These are phyloP conservation scores for Aureobasidium mangrovei DNA, from an alignment of 2,329 filamentous ascomycete species.

Conservation along the genomic window DNA sequence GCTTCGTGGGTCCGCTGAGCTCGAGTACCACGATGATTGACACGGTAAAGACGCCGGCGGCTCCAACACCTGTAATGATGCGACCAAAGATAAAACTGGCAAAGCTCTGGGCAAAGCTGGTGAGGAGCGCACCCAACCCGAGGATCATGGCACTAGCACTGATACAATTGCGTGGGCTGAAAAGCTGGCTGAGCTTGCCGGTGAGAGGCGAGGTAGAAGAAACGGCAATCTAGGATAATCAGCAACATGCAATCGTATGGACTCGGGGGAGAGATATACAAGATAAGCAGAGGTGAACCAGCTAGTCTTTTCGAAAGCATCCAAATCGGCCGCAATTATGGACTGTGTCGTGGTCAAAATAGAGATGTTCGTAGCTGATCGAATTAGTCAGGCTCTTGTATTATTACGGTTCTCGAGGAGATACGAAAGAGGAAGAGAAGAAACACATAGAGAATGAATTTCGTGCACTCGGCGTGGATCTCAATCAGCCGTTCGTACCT, in stretches of 20 bases:
- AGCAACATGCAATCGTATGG: neutral
- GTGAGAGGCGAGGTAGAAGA: slow-evolving; percentile 57
- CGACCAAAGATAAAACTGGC: slow-evolving; percentile 59
- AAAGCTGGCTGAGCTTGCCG: slow-evolving; percentile 65
- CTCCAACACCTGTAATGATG: slow-evolving; percentile 58
- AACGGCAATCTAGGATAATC: slow-evolving; percentile 39
- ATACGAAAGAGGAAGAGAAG: too few species aligned
- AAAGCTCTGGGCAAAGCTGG: slow-evolving; percentile 52
- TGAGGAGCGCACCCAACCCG: slow-evolving; percentile 54
- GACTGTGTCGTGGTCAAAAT: slow-evolving; percentile 76
- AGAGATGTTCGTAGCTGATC: slow-evolving; percentile 59
- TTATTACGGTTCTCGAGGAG: too few species aligned
- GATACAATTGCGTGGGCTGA: slow-evolving; percentile 59
- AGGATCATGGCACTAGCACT: slow-evolving; percentile 52
- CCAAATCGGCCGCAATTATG: slow-evolving; percentile 63
- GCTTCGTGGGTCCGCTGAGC: slow-evolving; percentile 54
- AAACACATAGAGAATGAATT: too few species aligned
- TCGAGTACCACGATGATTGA: slow-evolving; percentile 70
- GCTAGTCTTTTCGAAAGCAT: slow-evolving; percentile 62
- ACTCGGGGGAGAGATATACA: slow-evolving; percentile 24
- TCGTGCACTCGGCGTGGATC: too few species aligned
- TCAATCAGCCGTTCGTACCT: slow-evolving; percentile 5
- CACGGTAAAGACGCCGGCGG: slow-evolving; percentile 63
- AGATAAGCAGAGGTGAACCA: slow-evolving; percentile 79
- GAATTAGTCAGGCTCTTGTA: neutral